Evolutionary conservation across 1,284 basidiomycete genomes (phyloP).

Genomic region (Ustilago trichophora): DNA sequence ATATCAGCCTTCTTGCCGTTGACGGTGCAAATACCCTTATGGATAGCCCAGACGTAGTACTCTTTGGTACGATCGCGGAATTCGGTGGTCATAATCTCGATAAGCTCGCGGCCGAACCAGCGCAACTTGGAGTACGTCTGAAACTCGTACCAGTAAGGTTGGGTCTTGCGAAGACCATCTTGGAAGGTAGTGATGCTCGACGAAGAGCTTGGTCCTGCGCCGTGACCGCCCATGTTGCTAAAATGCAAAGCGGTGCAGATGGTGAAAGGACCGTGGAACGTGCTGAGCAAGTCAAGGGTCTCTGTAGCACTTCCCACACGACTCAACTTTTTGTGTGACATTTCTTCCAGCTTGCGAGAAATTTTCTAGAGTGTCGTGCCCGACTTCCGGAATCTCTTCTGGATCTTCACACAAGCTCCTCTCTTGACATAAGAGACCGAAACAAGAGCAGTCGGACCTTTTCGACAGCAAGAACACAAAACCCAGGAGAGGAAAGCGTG

Average conservation of each 20-base stretch:
- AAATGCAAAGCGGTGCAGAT: background rate
- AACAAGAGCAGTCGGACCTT: too few species aligned
- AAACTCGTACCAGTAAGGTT: conserved; percentile 64
- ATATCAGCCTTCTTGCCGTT: conserved; percentile 85
- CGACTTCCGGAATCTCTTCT: conserved; percentile 15
- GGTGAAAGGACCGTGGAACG: too few species aligned
- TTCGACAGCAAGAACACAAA: too few species aligned
- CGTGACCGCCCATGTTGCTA: conserved; percentile 15
- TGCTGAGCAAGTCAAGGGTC: too few species aligned
- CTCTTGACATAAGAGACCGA: too few species aligned
- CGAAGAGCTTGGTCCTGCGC: background rate
- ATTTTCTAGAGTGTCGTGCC: background rate
- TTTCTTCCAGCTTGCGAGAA: too few species aligned
- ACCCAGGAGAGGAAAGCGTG: too few species aligned
- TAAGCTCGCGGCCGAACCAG: conserved; percentile 83
- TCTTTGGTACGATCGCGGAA: conserved; percentile 68
- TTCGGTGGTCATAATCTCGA: conserved; percentile 67
- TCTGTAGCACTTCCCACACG: too few species aligned
- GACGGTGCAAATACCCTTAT: conserved; percentile 92
- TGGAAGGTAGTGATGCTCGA: conserved; percentile 7
- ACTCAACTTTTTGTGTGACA: too few species aligned
- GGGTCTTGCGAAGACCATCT: conserved; percentile 40
- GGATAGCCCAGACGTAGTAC: conserved; percentile 72
- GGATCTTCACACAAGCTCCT: too few species aligned
- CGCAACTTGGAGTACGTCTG: conserved; percentile 87